These are phyloP conservation scores for Suillus hirtellus DNA, from an alignment of 768 basidiomycete species.

Conservation along the genomic window DNA sequence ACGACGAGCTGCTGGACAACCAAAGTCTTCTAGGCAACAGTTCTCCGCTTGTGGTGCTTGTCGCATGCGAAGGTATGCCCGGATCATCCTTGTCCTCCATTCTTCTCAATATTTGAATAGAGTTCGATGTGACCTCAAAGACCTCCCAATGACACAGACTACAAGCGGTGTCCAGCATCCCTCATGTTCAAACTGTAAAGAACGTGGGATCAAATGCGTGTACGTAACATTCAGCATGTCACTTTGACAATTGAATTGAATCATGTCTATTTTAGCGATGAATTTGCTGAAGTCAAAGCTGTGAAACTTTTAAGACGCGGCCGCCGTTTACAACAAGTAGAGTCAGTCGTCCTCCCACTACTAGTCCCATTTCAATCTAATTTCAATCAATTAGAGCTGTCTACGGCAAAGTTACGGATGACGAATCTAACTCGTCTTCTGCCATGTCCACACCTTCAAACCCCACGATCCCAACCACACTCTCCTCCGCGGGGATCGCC, in stretches of 20 bases:
- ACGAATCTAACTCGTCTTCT: constrained; percentile 33
- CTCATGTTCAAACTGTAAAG: constrained; percentile 86
- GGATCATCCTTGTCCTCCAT: neutral
- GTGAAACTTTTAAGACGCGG: constrained; percentile 83
- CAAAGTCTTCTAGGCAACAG: constrained; percentile 79
- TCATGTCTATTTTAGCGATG: constrained; percentile 57
- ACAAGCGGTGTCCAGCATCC: constrained; percentile 41
- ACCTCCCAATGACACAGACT: constrained; percentile 58
- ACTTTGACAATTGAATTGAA: constrained; percentile 15
- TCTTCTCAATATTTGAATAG: constrained; percentile 36
- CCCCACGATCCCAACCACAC: constrained; percentile 15
- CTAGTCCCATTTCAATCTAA: constrained; percentile 7
- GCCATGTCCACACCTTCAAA: constrained; percentile 25
- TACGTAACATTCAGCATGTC: constrained; percentile 43
- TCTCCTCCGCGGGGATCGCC: constrained; percentile 12
- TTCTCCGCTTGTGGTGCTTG: constrained; percentile 95
- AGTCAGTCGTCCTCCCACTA: constrained; percentile 48
- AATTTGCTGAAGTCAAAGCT: constrained; percentile 88
- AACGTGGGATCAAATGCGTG: constrained; percentile 93
- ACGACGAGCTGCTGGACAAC: constrained; percentile 56
- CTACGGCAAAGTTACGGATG: constrained; percentile 66
- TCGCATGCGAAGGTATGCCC: constrained; percentile 73
- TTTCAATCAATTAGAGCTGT: constrained; percentile 53
- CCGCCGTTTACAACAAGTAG: constrained; percentile 79
- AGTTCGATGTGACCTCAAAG: constrained; percentile 93